Base-by-base conservation (phyloP, 192 early-diverging fungal genomes). In the Pilobolus umbonatus region DNA sequence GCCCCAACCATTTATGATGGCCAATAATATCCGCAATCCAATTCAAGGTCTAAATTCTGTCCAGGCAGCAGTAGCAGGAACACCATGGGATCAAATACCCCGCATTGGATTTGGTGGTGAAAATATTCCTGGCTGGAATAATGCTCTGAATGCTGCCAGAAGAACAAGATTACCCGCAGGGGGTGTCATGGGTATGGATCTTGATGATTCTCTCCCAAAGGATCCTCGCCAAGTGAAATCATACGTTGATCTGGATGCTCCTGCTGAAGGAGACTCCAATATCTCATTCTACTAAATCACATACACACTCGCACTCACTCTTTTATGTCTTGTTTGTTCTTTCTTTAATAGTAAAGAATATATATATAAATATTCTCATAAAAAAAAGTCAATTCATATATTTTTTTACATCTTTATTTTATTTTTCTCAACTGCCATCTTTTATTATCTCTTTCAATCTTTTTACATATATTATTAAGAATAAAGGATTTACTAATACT, bases 171-270 rank as follows among this genome's bases (percentile, higher is more conserved):
- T 25, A 29, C 15, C 26, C 44, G 22, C 22, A 28, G 29, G 49
- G 19, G 26, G 54, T 29, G 11, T 11, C 19, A 22, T 26, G 0
- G 39, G 28, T n/a, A 55, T 61, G 52, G 36, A 42, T 30, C 34
- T 53, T 26, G 69, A 77, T 46, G 63, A 43, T 48, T 54, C 52
- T 10, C 21, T 73, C 44, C 72, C 70, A 39, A 47, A 63, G 22
- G 88, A 90, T 60, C 88, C 89, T 35, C 82, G 93, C 10, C 80
- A 85, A 43, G 79, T 95, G 45, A 88, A 88, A 57, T 88, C 83
- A 19, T 95, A 95, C 58, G 84, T 89, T 35, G 93, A 95, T 61
- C 69, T 95, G 30, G 93, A 95, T 72, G 88, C 87, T 38, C 91
- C 92, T 4, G 87, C 85, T 21, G 88, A 88, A 45, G 84, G 67